Evolutionary conservation across 2,329 filamentous ascomycete genomes (phyloP).

Genomic region (Blastomyces silverae): DNA sequence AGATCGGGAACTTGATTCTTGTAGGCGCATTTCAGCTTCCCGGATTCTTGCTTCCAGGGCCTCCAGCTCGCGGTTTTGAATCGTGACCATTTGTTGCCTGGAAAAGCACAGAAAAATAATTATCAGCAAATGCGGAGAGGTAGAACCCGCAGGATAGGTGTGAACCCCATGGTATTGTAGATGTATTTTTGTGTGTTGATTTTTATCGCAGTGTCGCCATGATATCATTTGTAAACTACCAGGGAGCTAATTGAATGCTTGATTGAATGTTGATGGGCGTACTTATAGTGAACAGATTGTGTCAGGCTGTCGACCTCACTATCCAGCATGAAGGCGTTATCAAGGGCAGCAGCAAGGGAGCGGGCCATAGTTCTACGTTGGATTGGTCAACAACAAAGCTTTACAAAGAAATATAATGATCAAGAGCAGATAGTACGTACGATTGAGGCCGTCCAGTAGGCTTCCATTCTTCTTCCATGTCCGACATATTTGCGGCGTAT

Average conservation of each 20-base stretch:
- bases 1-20: slow-evolving; percentile 30
- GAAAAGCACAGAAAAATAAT: not conserved
- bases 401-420: slow-evolving; percentile 10
- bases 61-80: slow-evolving; percentile 72
- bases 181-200: not conserved
- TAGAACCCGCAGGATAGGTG: not conserved
- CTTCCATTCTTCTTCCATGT: slow-evolving; percentile 72
- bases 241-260: slow-evolving; percentile 8
- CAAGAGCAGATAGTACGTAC: slow-evolving; percentile 40
- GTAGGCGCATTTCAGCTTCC: slow-evolving; percentile 75
- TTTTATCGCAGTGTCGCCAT: not conserved
- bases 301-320: slow-evolving; percentile 67
- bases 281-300: slow-evolving; percentile 76
- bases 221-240: slow-evolving; percentile 5
- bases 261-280: slow-evolving; percentile 31
- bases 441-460: slow-evolving; percentile 75
- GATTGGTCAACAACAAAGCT: slow-evolving; percentile 26
- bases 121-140: slow-evolving; percentile 20
- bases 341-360: slow-evolving; percentile 77
- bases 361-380: slow-evolving; percentile 68
- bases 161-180: not conserved
- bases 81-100: slow-evolving; percentile 72
- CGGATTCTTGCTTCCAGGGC: slow-evolving; percentile 75
- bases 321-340: slow-evolving; percentile 84
- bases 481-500: slow-evolving; percentile 41